Evolutionary conservation across 495 filamentous ascomycete genomes (phyloP).

Genomic region (Aspergillus biplanus): DNA sequence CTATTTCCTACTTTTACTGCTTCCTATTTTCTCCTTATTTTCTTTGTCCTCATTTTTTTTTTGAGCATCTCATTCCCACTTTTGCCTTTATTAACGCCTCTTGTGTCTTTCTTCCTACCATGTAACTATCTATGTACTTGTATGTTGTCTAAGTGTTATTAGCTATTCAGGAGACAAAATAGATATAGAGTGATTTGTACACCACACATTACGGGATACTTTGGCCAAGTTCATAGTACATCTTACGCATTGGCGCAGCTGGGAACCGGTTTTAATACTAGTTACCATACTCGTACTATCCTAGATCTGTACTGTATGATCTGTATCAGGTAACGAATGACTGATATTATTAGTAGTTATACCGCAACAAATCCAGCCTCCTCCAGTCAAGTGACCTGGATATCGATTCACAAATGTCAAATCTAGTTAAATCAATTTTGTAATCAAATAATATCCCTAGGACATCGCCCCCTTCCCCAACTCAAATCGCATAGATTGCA

Average conservation of each 20-base stretch:
- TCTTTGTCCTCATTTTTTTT: conserved; percentile 1
- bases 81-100: background rate
- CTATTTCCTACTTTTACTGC: background rate
- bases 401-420: too few species aligned
- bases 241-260: background rate
- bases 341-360: too few species aligned
- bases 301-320: background rate
- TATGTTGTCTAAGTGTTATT: conserved; percentile 1
- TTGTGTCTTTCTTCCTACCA: background rate
- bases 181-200: conserved; percentile 11
- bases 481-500: too few species aligned
- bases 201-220: background rate
- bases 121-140: conserved; percentile 15
- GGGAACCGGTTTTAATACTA: background rate
- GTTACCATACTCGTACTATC: background rate
- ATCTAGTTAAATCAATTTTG: too few species aligned
- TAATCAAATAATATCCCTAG: too few species aligned
- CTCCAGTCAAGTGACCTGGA: too few species aligned
- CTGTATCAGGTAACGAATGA: background rate
- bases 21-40: conserved; percentile 9
- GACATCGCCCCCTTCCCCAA: too few species aligned
- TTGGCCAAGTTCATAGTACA: too few species aligned
- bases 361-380: too few species aligned
- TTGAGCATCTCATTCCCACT: background rate
- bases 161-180: conserved; percentile 10